These are phyloP conservation scores for Tulasnella sp. DNA, from an alignment of 768 basidiomycete genomes.

Conservation along the genomic window DNA sequence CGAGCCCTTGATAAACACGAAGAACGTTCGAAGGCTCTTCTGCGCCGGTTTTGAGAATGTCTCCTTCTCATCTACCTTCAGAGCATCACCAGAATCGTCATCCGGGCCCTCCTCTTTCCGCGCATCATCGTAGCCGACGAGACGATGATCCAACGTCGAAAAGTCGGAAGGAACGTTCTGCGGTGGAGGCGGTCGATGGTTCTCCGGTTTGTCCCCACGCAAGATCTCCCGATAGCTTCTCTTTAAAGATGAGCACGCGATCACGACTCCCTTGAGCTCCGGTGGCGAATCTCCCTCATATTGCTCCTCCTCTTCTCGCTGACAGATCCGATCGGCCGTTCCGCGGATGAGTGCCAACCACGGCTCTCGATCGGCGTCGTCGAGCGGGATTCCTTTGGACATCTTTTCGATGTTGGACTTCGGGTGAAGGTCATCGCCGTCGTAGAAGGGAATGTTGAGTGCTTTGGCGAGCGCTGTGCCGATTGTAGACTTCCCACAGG, in stretches of 20 bases:
- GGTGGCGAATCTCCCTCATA: neutral
- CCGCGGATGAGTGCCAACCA: slow-evolving; percentile 70
- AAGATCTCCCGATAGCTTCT: slow-evolving; percentile 69
- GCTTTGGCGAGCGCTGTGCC: slow-evolving; percentile 48
- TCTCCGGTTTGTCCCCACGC: slow-evolving; percentile 37
- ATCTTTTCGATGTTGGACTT: slow-evolving; percentile 77
- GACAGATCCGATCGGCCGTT: slow-evolving; percentile 42
- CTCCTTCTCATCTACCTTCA: neutral
- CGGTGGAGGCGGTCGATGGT: slow-evolving; percentile 9
- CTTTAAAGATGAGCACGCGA: slow-evolving; percentile 82
- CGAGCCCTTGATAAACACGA: slow-evolving; percentile 66
- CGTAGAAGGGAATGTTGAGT: slow-evolving; percentile 65
- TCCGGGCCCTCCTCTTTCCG: neutral
- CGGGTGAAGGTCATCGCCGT: slow-evolving; percentile 85
- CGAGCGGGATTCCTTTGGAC: slow-evolving; percentile 60
- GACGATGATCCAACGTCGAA: neutral
- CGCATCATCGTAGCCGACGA: neutral
- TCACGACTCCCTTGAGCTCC: slow-evolving; percentile 46
- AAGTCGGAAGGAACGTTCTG: neutral
- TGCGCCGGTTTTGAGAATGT: slow-evolving; percentile 15
- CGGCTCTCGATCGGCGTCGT: slow-evolving; percentile 70
- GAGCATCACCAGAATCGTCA: neutral
- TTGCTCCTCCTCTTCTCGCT: slow-evolving; percentile 22
- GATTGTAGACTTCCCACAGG: slow-evolving; percentile 63
- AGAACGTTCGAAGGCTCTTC: slow-evolving; percentile 46